These are phyloP conservation scores for Amyloporia xantha DNA, from an alignment of 768 basidiomycete species.

Conservation along the genomic window DNA sequence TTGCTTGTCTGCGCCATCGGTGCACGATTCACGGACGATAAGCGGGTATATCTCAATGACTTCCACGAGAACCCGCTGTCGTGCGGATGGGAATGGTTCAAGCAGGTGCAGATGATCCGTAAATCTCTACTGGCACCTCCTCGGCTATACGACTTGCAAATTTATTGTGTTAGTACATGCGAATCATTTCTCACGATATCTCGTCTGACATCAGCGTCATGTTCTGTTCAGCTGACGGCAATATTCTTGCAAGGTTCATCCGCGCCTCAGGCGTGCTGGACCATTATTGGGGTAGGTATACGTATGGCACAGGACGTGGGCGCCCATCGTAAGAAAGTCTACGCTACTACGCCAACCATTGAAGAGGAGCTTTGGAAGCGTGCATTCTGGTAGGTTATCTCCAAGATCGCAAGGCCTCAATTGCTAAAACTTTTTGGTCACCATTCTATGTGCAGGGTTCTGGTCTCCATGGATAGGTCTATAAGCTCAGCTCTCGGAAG, in stretches of 20 bases:
- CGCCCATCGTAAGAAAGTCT: conserved; percentile 49
- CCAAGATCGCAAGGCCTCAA: too few relatives aligned
- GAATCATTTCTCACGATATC: conserved; percentile 18
- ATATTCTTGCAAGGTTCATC: conserved; percentile 37
- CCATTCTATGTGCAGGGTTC: conserved; percentile 32
- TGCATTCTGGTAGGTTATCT: conserved; percentile 46
- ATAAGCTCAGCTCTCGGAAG: conserved; percentile 51
- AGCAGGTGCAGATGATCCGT: conserved; percentile 56
- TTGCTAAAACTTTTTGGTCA: background rate
- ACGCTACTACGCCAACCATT: conserved; percentile 32
- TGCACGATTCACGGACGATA: conserved; percentile 46
- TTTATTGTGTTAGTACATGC: conserved; percentile 40
- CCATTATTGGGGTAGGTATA: conserved; percentile 54
- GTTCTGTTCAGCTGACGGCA: conserved; percentile 26
- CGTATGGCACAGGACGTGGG: conserved; percentile 72
- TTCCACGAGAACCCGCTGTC: conserved; percentile 24
- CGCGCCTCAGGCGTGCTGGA: conserved; percentile 49
- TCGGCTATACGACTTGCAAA: conserved; percentile 65
- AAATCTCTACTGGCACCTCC: conserved; percentile 51
- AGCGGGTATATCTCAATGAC: conserved; percentile 31
- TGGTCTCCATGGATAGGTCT: conserved; percentile 41
- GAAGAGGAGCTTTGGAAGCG: conserved; percentile 76
- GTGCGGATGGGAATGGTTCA: conserved; percentile 42
- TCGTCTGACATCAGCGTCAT: conserved; percentile 21
- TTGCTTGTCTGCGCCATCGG: conserved; percentile 47